A percentile compares a stretch with the other conserved stretches of the same genome.
Conservation (phyloP, 441 rosid species). For the Populus hybrid region DNA sequence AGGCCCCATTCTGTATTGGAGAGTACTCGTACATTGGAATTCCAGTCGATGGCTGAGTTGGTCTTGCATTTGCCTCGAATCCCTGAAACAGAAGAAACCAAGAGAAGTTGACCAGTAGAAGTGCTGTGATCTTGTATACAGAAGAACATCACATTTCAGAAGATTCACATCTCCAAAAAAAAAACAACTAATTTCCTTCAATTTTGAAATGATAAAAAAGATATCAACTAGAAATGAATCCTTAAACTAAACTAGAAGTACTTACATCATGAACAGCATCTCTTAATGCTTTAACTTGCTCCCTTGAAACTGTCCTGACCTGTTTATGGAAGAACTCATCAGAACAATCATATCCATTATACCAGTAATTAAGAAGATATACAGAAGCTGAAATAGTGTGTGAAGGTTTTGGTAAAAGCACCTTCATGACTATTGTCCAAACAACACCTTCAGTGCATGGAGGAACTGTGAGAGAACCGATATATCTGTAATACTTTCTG, state of each 20-base stretch:
- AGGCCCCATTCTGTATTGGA: constrained; percentile 12
- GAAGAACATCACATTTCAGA: background rate
- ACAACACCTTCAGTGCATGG: constrained; percentile 60
- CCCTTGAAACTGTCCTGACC: constrained; percentile 39
- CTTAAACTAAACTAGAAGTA: background rate
- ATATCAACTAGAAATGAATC: background rate
- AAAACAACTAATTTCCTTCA: background rate
- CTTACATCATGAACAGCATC: constrained; percentile 51
- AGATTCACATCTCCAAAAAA: too few species aligned
- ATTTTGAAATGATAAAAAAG: background rate
- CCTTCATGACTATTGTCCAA: constrained; percentile 47
- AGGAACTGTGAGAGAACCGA: constrained; percentile 60
- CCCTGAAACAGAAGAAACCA: constrained; percentile 29
- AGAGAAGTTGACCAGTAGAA: background rate
- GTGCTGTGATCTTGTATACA: background rate
- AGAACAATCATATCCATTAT: background rate
- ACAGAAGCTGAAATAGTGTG: too few species aligned
- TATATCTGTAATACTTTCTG: constrained; percentile 39
- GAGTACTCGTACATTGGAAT: constrained; percentile 35
- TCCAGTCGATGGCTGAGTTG: constrained; percentile 32
- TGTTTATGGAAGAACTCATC: background rate
- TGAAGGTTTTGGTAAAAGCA: constrained; percentile 9
- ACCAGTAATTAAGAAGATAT: too few species aligned
- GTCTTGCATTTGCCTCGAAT: constrained; percentile 56
- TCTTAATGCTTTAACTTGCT: constrained; percentile 37